Conservation (phyloP, 179 eudicot genomes). For the Corrigiola litoralis region DNA sequence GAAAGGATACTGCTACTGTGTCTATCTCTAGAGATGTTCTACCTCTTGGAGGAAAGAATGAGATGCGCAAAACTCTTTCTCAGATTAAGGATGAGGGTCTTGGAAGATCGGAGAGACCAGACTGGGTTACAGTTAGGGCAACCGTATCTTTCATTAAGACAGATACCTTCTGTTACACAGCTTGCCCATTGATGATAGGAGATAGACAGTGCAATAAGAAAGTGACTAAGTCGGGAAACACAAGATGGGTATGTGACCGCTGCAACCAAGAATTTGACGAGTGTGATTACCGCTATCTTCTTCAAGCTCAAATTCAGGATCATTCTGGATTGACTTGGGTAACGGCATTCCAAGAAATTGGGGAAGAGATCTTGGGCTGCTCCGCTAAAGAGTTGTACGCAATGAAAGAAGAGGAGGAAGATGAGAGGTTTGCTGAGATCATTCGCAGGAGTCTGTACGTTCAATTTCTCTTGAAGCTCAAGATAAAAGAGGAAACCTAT, state of each 20-base stretch:
- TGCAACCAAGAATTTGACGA: conserved; percentile 96
- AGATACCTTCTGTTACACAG: conserved; percentile 83
- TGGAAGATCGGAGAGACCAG: conserved; percentile 87
- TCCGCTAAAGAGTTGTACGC: conserved; percentile 77
- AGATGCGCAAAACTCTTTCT: conserved; percentile 59
- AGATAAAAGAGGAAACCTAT: conserved; percentile 82
- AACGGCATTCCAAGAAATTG: conserved; percentile 89
- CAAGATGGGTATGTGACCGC: conserved; percentile 86
- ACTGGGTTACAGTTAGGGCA: conserved; percentile 84
- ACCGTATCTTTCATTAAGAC: conserved; percentile 70
- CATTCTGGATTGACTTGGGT: conserved; percentile 86
- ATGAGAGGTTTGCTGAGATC: conserved; percentile 58
- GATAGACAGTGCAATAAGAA: conserved; percentile 90
- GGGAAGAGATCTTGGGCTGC: conserved; percentile 85
- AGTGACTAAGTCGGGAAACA: conserved; percentile 68
- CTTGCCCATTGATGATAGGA: conserved; percentile 91
- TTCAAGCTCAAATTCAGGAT: conserved; percentile 91
- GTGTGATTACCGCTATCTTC: conserved; percentile 93
- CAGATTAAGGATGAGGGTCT: conserved; percentile 89
- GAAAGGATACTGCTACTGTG: conserved; percentile 54
- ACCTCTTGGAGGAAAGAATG: conserved; percentile 63
- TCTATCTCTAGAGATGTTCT: conserved; percentile 72
- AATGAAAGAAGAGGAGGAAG: conserved; percentile 57
- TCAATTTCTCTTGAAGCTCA: conserved; percentile 58
- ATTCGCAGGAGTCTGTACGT: conserved; percentile 46